phyloP scores from a whole-genome alignment of 768 basidiomycete genomes.

The Ramaria sp. region DNA sequence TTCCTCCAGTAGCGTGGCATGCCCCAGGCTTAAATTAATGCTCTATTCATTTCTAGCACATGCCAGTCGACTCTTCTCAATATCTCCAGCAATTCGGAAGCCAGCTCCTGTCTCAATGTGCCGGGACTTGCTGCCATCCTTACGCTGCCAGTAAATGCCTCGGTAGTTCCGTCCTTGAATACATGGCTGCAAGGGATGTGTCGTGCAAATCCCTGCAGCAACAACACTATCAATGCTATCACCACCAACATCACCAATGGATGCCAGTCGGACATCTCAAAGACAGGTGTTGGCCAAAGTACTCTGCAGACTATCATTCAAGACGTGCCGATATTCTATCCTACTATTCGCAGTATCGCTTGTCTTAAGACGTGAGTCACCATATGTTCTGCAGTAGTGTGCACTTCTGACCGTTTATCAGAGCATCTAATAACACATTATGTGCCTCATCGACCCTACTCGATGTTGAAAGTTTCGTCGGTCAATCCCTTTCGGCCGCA shows the following conservation, averaged over 20 bases:
- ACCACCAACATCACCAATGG: conserved; percentile 43
- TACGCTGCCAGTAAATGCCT: conserved; percentile 11
- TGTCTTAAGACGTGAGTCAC: conserved; percentile 58
- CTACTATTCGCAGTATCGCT: conserved; percentile 39
- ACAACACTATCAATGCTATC: conserved; percentile 45
- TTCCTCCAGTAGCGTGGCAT: no score
- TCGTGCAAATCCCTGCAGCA: conserved; percentile 40
- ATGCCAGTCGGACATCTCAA: conserved; percentile 28
- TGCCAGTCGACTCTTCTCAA: conserved; percentile 39
- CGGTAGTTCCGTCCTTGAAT: conserved; percentile 35
- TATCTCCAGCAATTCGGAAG: conserved; percentile 33
- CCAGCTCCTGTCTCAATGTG: conserved; percentile 38
- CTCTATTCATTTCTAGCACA: conserved; percentile 1
- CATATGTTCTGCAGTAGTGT: neutral
- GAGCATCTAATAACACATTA: conserved; percentile 28
- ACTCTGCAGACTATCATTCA: conserved; percentile 18
- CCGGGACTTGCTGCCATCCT: conserved; percentile 32
- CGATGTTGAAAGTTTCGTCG: conserved; percentile 32
- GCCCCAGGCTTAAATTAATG: neutral
- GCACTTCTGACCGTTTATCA: conserved; percentile 15
- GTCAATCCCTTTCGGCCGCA: conserved; percentile 17
- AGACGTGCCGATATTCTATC: conserved; percentile 44
- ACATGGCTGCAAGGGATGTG: conserved; percentile 55
- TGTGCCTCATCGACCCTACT: conserved; percentile 51
- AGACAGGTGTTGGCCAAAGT: neutral